These are phyloP conservation scores for Cyclospora cayetanensis DNA, from an alignment of 169 alveolate species.

Conservation along the genomic window DNA sequence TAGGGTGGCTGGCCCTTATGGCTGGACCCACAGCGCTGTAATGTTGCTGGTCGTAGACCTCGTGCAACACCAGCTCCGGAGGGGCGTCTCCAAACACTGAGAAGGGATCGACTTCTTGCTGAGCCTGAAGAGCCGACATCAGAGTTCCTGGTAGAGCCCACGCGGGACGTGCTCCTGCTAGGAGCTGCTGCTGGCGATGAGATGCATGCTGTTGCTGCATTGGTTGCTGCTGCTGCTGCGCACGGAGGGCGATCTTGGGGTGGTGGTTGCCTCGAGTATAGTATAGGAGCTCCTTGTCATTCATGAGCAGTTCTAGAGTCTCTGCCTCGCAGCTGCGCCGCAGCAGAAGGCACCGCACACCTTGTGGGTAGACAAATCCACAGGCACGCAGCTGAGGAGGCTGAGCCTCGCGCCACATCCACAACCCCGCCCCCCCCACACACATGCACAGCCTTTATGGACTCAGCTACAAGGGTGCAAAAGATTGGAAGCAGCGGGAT, in stretches of 20 bases:
- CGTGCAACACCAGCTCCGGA: constrained; percentile 34
- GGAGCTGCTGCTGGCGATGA: not conserved
- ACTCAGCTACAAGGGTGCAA: no score
- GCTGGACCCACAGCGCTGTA: not conserved
- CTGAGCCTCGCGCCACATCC: no score
- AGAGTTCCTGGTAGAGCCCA: constrained; percentile 34
- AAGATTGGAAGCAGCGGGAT: no score
- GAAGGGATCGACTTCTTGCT: constrained; percentile 31
- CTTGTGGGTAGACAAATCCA: not conserved
- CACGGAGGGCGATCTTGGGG: constrained; percentile 4
- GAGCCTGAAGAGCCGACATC: not conserved
- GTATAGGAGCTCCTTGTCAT: constrained; percentile 19
- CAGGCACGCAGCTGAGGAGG: not conserved
- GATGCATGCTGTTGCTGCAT: not conserved
- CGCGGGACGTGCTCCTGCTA: constrained; percentile 34
- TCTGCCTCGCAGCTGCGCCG: constrained; percentile 33
- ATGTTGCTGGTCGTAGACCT: constrained; percentile 59
- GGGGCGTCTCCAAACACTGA: constrained; percentile 62
- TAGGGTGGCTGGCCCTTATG: constrained; percentile 37
- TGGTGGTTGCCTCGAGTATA: constrained; percentile 58
- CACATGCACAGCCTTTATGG: no score
- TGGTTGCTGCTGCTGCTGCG: constrained; percentile 15
- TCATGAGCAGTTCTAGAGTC: constrained; percentile 12
- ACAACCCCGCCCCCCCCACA: no score
- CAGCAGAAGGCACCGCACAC: not conserved